Evolutionary conservation across 176 grass and related monocot species (phyloP), one percentile per base, ranked within the genome.

Genomic region (Oryza officinalis): DNA sequence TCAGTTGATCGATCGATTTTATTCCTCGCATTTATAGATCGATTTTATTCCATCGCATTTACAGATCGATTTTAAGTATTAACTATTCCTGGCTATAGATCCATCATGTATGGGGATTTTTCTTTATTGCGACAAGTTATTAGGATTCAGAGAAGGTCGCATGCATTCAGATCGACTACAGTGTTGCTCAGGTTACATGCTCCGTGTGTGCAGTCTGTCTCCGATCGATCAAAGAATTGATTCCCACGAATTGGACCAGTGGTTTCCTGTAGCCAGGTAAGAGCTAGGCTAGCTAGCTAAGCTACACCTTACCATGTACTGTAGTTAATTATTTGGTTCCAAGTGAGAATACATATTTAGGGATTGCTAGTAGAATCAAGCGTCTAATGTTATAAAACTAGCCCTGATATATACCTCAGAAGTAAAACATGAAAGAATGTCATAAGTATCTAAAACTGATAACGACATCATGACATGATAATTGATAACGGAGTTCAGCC

Each of bases 201-300:
- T 80, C 23, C 13, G n/a, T 45, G 28, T n/a, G 77, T 31, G 65
- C 84, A 67, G 69, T 80, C 79, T 86, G 69, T 74, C 69, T 74
- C 57, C 9, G 57, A 11, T 61, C 57, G 77, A 31, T 57, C 43
- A 22, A 27, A 74, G 40, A 40, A 63, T 67, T 59, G 61, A 45
- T 4, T 57, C 30, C 23, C 46, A 8, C 35, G 37, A 71, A 71
- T 18, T 26, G 22, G 2, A 8, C 13, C 4, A 73, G 57, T 25
- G 20, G 4, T 73, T 73, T 73, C 13, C 27, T 47, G 71, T 28
- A 47, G 59, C n/a, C n/a, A 10, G n/a, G 57, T 61, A 61, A 61
- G 57, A 61, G 57, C 54, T 60, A 61, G 9, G 57, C 57, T 25
- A 61, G 40, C 40, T 41, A 41, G 40, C 40, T 11, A 41, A 41